Base-by-base conservation (phyloP, 1,284 basidiomycete genomes). In the Ceratobasidium sp. region DNA sequence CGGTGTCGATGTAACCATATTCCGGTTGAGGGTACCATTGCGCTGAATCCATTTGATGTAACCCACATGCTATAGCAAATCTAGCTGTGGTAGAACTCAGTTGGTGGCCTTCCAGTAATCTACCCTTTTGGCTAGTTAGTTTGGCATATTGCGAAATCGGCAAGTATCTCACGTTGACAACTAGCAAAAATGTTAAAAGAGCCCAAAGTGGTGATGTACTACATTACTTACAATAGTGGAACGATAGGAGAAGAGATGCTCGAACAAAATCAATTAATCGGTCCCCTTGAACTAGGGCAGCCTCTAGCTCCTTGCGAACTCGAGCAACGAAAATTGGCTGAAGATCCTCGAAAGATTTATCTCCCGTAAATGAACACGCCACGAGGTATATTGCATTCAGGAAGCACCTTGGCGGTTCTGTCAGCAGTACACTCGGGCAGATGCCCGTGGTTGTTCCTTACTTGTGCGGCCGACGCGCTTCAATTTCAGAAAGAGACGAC, bases 61-160 rank as follows among this genome's bases (percentile, higher is more conserved):
- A 44, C n/a, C 71, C 70, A 41, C 58, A 71, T 5, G 70, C 71
- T 19, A 72, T 72, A n/a, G 71, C 68, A 29, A 72, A 69, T 23
- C 71, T 52, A 2, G 69, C 69, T 16, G 70, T 69, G 1, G 57
- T 46, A 19, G 53, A 44, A 23, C 68, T 58, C 27, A 69, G 68
- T 39, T 71, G 70, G 33, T 71, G 66, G 9, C 68, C 70, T 46
- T 71, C 70, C 7, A 64, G 39, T n/a, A 67, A 53, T 36, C 59
- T 69, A 23, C 70, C 70, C 69, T 50, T 33, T 33, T 27, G 52
- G 36, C 54, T 6, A 13, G n/a, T 64, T 46, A 64, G 30, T 29
- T 30, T 11, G 8, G 25, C 27, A 2, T 29, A 23, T 8, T 25
- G 16, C 25, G 13, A 14, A 52, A 54, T 36, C 29, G 19, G 39